These are phyloP conservation scores for Orychophragmus violaceus DNA, from an alignment of 345 rosid genomes.

Conservation along the genomic window DNA sequence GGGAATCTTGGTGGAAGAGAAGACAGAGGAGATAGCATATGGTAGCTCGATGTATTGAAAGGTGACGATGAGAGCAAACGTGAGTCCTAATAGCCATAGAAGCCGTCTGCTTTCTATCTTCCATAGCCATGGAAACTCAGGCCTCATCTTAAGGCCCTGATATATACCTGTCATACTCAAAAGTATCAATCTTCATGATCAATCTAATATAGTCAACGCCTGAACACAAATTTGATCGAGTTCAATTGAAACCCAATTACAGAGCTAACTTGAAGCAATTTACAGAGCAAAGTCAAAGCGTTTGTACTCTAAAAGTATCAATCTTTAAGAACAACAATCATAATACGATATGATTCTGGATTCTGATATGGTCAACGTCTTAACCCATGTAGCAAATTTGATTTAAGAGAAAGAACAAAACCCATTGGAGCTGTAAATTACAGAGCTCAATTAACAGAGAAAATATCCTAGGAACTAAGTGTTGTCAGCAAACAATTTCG, in stretches of 20 bases:
- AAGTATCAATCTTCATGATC: background rate
- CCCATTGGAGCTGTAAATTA: background rate
- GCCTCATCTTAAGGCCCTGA: conserved; percentile 38
- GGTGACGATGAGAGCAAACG: conserved; percentile 40
- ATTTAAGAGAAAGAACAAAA: too few species aligned
- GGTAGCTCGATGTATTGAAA: conserved; percentile 69
- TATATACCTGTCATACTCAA: background rate
- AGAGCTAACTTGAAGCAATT: too few species aligned
- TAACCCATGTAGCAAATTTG: too few species aligned
- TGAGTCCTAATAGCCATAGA: conserved; percentile 49
- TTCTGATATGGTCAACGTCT: background rate
- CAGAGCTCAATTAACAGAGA: background rate
- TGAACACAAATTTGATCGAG: background rate
- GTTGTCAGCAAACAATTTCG: too few species aligned
- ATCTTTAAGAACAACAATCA: background rate
- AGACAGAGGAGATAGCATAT: conserved; percentile 34
- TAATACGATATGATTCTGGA: background rate
- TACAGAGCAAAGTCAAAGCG: background rate
- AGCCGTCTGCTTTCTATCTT: conserved; percentile 46
- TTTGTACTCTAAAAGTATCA: background rate
- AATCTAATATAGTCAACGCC: background rate
- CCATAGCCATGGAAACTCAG: conserved; percentile 37
- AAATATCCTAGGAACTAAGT: background rate
- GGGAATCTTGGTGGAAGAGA: conserved; percentile 43
- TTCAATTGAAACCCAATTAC: too few species aligned